Percentiles rank a stretch among this genome's conserved stretches.
phyloP scores from a whole-genome alignment of 2,329 filamentous ascomycete genomes.

The Pseudocercospora eumusae region DNA sequence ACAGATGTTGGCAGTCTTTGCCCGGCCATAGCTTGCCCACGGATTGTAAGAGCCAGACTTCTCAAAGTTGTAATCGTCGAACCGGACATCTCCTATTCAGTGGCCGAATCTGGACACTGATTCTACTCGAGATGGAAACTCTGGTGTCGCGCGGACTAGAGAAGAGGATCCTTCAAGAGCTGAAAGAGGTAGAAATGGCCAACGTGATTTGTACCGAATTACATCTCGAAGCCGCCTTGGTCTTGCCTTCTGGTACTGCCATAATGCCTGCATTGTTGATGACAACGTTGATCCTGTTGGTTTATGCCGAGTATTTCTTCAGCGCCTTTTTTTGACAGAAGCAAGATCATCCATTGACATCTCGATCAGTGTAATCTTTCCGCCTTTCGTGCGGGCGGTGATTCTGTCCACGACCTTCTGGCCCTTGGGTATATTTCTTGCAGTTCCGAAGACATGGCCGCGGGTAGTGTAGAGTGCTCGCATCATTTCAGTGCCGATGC shows the following conservation, averaged over 20 bases:
- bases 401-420: conserved; percentile 37
- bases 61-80: conserved; percentile 46
- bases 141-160: conserved; percentile 43
- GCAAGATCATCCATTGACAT: conserved; percentile 37
- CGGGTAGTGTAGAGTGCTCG: conserved; percentile 50
- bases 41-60: conserved; percentile 37
- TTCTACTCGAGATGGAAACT: conserved; percentile 52
- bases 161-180: conserved; percentile 50
- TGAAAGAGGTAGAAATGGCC: conserved; percentile 57
- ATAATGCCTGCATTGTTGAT: conserved; percentile 45
- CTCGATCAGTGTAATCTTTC: conserved; percentile 42
- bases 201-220: conserved; percentile 53
- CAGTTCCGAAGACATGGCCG: conserved; percentile 49
- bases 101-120: conserved; percentile 50
- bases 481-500: conserved; percentile 50
- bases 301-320: conserved; percentile 28
- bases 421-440: conserved; percentile 47
- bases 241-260: conserved; percentile 42
- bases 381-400: conserved; percentile 25
- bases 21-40: conserved; percentile 49
- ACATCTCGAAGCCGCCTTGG: conserved; percentile 47
- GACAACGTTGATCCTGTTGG: conserved; percentile 34
- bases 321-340: conserved; percentile 39
- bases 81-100: conserved; percentile 38
- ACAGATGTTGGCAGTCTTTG: conserved; percentile 56